These are phyloP conservation scores for Silene uniflora DNA, from an alignment of 148 eudicot genomes.

Conservation along the genomic window DNA sequence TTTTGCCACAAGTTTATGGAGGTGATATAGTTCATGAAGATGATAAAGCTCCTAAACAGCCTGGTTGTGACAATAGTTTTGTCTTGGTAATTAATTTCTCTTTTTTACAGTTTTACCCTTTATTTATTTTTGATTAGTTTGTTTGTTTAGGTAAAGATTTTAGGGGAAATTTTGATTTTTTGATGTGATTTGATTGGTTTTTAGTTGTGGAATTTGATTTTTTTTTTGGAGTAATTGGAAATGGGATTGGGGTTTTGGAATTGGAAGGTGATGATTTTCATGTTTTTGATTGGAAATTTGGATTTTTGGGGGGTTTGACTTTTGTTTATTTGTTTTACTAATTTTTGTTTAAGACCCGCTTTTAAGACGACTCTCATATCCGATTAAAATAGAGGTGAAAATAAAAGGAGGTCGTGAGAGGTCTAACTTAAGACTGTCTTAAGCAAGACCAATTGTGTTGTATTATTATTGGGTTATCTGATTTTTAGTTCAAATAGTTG, in stretches of 20 bases:
- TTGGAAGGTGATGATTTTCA: not conserved
- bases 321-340: not conserved
- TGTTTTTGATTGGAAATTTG: not conserved
- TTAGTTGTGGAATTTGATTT: not conserved
- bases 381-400: no score
- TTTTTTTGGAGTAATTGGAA: not conserved
- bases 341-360: no score
- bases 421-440: no score
- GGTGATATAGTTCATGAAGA: conserved; percentile 93
- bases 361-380: no score
- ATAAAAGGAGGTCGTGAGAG: no score
- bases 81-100: conserved; percentile 52
- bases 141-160: not conserved
- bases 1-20: conserved; percentile 37
- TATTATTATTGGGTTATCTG: not conserved
- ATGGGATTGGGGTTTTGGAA: not conserved
- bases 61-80: conserved; percentile 85
- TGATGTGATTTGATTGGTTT: not conserved
- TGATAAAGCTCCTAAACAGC: conserved; percentile 66
- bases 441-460: no score
- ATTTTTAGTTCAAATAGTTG: not conserved
- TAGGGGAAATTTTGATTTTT: not conserved
- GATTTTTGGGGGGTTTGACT: conserved; percentile 12
- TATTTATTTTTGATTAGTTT: conserved; percentile 1
- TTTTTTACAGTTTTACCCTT: not conserved